A percentile compares a stretch with the other conserved stretches of the same genome.
These are phyloP conservation scores for Pythium brachiatum DNA, from an alignment of 352 stramenopile species.

Conservation along the genomic window DNA sequence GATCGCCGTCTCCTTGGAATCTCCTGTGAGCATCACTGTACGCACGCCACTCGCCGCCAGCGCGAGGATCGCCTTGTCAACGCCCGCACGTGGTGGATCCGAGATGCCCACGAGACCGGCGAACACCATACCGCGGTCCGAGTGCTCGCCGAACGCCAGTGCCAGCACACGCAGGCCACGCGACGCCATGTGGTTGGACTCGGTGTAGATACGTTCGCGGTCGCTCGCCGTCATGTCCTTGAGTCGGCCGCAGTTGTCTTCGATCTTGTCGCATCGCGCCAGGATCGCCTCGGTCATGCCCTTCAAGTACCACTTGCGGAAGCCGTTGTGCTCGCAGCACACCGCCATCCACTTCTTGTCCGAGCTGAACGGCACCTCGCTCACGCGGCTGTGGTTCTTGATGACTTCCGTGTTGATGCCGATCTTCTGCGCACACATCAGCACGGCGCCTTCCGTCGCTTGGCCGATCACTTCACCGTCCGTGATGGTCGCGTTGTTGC, in stretches of 20 bases:
- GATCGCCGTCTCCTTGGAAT: slow-evolving; percentile 94
- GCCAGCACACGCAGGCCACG: slow-evolving; percentile 87
- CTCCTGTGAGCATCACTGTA: slow-evolving; percentile 93
- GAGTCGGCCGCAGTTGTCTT: slow-evolving; percentile 67
- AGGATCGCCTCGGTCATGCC: slow-evolving; percentile 84
- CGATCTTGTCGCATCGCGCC: slow-evolving; percentile 64
- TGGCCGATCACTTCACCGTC: slow-evolving; percentile 77
- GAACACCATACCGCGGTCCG: slow-evolving; percentile 89
- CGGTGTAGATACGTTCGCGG: slow-evolving; percentile 56
- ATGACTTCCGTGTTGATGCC: slow-evolving; percentile 41
- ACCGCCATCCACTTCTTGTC: slow-evolving; percentile 98
- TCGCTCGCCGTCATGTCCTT: slow-evolving; percentile 65
- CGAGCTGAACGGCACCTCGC: slow-evolving; percentile 94
- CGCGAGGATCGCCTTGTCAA: slow-evolving; percentile 61
- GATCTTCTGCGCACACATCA: slow-evolving; percentile 67
- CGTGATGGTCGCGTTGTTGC: slow-evolving; percentile 73
- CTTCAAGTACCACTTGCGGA: slow-evolving; percentile 73
- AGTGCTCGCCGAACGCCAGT: slow-evolving; percentile 82
- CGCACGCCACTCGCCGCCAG: slow-evolving; percentile 57
- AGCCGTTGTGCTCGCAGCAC: slow-evolving; percentile 56
- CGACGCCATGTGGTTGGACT: slow-evolving; percentile 65
- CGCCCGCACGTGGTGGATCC: slow-evolving; percentile 63
- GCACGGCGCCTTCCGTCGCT: slow-evolving; percentile 71
- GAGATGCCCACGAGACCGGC: slow-evolving; percentile 93
- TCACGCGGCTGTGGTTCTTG: slow-evolving; percentile 66